Base-by-base conservation (phyloP, 108 stramenopile species). In the Asterionellopsis glacialis region DNA sequence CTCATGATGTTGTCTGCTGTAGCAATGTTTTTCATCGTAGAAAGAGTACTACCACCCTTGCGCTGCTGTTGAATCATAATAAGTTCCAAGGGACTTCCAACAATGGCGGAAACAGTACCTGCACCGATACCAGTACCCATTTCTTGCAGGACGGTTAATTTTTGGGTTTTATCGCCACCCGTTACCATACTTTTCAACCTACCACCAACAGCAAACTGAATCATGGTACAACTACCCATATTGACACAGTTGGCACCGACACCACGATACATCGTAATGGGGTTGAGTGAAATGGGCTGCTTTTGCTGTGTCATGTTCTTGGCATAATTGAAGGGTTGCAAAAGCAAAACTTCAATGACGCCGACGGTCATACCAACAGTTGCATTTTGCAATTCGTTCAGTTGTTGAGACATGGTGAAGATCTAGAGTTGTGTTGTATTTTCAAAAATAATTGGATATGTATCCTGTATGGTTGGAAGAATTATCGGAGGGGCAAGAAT, bases 11-110 rank as follows among this genome's bases (percentile, higher is more conserved):
- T 81, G 45, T 72, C 56, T 6, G 87, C 83, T 13, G 68, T 78
- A 42, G 84, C 75, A 55, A 95, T 83, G 11, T 68, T 64, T 15
- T 68, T 66, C 16, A 88, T 12, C 0, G 87, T 88, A 12, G 62
- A 59, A 13, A 77, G 41, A 2, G 62, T 73, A 10, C 61, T 51
- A 15, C 83, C 83, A 45, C 96, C 96, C 74, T 86, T 95, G 54
- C 86, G 87, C 64, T 97, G 96, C 63, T 97, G 96, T 59, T 97
- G 96, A 65, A 97, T 95, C 96, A 97, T 97, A 65, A 95, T 76
- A 10, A 97, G 77, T 64, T 97, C 96, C 50, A 97, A 62, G 11
- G 96, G 96, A 59, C 80, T 84, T 18, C 87, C 91, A 0, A 86
- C 86, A 22, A 93, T 40, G n/a, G 90, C 96, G 52, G 75, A 73